A percentile compares a stretch with the other conserved stretches of the same genome.
These are phyloP conservation scores for Myxozyma sirexii DNA, from an alignment of 805 yeast species.

Conservation along the genomic window DNA sequence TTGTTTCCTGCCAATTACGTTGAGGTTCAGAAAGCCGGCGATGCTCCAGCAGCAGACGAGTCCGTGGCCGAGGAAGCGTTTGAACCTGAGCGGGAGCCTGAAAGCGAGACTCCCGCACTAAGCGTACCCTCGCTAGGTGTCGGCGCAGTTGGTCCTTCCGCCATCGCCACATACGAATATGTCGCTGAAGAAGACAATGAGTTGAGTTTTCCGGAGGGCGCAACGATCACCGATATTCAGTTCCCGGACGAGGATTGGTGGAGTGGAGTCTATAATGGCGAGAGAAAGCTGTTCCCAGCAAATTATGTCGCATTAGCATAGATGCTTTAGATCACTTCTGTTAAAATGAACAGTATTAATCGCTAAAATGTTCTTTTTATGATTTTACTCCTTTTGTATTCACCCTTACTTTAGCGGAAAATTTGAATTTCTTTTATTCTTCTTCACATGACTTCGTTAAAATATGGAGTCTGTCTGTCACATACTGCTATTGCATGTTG, in stretches of 20 bases:
- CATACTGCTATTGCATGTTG: not conserved
- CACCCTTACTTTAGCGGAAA: too few relatives aligned
- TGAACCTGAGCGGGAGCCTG: constrained; percentile 23
- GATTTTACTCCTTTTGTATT: too few relatives aligned
- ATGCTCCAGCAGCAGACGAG: constrained; percentile 30
- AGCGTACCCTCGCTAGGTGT: constrained; percentile 33
- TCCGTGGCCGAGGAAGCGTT: constrained; percentile 22
- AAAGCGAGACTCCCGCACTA: constrained; percentile 34
- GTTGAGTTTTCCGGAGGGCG: constrained; percentile 81
- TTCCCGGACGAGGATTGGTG: constrained; percentile 97
- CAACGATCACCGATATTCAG: constrained; percentile 76
- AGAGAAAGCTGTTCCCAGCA: constrained; percentile 85
- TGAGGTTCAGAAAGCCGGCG: constrained; percentile 43
- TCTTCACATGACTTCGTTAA: too few relatives aligned
- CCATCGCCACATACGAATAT: constrained; percentile 74
- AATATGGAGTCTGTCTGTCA: too few relatives aligned
- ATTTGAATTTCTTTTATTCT: too few relatives aligned
- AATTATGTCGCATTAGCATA: constrained; percentile 62
- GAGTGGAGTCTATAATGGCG: constrained; percentile 83
- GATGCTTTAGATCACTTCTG: not conserved
- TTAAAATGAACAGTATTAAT: too few relatives aligned
- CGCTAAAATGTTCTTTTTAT: too few relatives aligned
- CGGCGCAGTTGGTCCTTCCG: constrained; percentile 46
- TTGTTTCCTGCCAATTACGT: constrained; percentile 93
- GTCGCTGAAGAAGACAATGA: constrained; percentile 94